Conservation (phyloP, 805 yeast genomes). For the Metschnikowia koreensis region DNA sequence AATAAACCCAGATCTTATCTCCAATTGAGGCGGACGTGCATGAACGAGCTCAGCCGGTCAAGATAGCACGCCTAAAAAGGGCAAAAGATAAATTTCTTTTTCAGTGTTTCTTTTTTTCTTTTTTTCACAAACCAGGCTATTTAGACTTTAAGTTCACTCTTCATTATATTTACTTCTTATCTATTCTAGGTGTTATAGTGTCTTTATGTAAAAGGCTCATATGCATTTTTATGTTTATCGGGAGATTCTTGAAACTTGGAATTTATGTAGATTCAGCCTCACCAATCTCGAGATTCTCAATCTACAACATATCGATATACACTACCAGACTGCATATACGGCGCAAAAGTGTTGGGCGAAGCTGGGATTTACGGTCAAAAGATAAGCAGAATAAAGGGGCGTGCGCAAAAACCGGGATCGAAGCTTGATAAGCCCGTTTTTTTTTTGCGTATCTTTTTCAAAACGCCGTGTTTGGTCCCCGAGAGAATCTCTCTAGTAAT, state of each 20-base stretch:
- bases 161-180: too few relatives aligned
- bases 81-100: background rate
- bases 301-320: too few relatives aligned
- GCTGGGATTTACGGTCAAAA: background rate
- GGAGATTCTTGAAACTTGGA: too few relatives aligned
- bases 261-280: too few relatives aligned
- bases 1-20: background rate
- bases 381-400: background rate
- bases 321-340: background rate
- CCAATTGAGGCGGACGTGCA: background rate
- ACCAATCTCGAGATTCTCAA: too few relatives aligned
- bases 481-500: background rate
- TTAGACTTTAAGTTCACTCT: too few relatives aligned
- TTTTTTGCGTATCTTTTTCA: background rate
- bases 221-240: too few relatives aligned
- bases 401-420: background rate
- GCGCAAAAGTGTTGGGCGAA: background rate
- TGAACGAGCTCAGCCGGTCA: background rate
- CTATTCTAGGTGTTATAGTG: too few relatives aligned
- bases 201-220: too few relatives aligned
- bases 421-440: background rate
- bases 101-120: background rate
- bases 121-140: too few relatives aligned
- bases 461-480: background rate
- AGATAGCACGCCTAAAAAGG: background rate